Conservation (phyloP, 2,329 filamentous ascomycete species). For the Aspergillus sp. region DNA sequence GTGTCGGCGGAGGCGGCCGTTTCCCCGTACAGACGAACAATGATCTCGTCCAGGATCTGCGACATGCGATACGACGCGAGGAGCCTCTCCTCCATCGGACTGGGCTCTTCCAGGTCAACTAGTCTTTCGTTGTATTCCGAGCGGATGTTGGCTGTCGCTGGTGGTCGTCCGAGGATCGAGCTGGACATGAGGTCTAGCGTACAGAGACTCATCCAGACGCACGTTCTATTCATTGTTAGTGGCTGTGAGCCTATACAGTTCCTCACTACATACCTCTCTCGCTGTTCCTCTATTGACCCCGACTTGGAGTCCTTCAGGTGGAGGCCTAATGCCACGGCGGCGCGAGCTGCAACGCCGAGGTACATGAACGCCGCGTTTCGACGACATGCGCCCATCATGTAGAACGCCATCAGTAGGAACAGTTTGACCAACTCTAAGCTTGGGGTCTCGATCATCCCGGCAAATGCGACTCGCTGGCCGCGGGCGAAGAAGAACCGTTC, state of each 20-base stretch:
- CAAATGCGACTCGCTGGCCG: conserved; percentile 49
- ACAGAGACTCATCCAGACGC: conserved; percentile 48
- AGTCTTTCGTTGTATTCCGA: conserved; percentile 20
- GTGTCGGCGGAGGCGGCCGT: conserved; percentile 27
- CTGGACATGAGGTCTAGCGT: conserved; percentile 48
- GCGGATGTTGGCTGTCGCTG: conserved; percentile 27
- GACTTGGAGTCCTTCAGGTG: conserved; percentile 43
- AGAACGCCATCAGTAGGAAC: conserved; percentile 58
- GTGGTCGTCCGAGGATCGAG: conserved; percentile 49
- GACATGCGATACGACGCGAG: conserved; percentile 44
- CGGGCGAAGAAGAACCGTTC: conserved; percentile 46
- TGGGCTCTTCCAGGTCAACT: conserved; percentile 18
- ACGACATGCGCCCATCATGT: conserved; percentile 58
- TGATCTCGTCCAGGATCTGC: conserved; percentile 45
- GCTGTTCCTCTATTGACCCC: conserved; percentile 13
- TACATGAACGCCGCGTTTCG: conserved; percentile 64
- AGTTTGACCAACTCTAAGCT: conserved; percentile 52
- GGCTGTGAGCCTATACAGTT: not conserved
- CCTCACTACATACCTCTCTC: conserved; percentile 15
- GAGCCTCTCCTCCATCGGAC: conserved; percentile 30
- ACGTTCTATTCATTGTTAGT: conserved; percentile 30
- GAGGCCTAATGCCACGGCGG: conserved; percentile 57
- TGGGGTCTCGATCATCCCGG: conserved; percentile 53
- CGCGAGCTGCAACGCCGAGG: conserved; percentile 56
- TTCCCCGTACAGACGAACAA: conserved; percentile 43